Base-by-base conservation (phyloP, 148 eudicot genomes). In the Camellia lanceoleosa region DNA sequence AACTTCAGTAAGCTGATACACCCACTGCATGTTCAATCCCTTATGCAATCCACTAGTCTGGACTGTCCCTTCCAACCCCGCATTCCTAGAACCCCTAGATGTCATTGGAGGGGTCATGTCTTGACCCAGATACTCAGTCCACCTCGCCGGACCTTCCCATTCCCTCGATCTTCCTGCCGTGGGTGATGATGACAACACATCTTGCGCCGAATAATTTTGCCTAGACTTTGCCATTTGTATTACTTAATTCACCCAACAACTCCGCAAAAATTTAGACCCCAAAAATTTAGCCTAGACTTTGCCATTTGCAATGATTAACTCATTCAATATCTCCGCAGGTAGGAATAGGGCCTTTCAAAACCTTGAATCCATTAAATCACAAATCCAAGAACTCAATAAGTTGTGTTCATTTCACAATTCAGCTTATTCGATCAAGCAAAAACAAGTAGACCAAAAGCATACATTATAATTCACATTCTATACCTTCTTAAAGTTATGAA, bases 1-100 rank as follows among this genome's bases (percentile, higher is more conserved):
- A 79, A 96, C 99, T 79, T 88, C 97, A 60, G 95, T 89, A 68
- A 96, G 97, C 87, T 96, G 98, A 79, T 92, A 87, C 64, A 93
- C 90, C 91, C 89, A 96, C 78, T 92, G 99, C 89, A 96, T 88
- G 84, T 91, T 96, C 89, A 93, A 88, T 44, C 97, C 97, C 87
- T 93, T 96, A 38, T 84, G 88, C 71, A 90, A 84, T 73, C 88
- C 91, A 66, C 86, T 86, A 85, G 83, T 84, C 74, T 88, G 93
- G 63, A 86, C 73, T 46, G 81, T 80, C 47, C 88, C 88, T 47
- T 91, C 96, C n/a, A 88, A 82, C 52, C 88, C 89, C 67, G 84
- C 84, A 87, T 88, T 87, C 78, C 82, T 85, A 71, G 84, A 82
- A 66, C 86, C 81, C n/a, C 82, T 90, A 76, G 87, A 61, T 14